A percentile compares a stretch with the other conserved stretches of the same genome.
Evolutionary conservation across 1,284 basidiomycete genomes (phyloP).

Genomic region (Ceratobasidium theobromae): DNA sequence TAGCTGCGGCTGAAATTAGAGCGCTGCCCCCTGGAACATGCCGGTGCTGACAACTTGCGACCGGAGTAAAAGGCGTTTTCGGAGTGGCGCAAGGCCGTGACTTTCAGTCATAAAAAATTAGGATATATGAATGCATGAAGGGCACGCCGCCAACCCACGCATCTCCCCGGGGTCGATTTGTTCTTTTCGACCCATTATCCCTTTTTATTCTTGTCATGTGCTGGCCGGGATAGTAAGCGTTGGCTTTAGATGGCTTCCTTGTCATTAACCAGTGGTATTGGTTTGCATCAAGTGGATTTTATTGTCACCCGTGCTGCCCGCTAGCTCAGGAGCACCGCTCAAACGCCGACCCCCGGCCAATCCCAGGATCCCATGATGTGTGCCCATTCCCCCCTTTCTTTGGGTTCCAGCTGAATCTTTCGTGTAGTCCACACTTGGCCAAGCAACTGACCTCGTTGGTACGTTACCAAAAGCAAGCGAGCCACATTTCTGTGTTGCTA

Average conservation of each 20-base stretch:
- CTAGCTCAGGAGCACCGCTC: not conserved
- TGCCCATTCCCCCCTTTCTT: not conserved
- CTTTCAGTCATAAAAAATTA: not conserved
- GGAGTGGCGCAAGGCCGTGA: not conserved
- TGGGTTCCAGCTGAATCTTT: not conserved
- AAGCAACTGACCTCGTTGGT: not conserved
- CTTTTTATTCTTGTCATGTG: not conserved
- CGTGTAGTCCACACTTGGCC: not conserved
- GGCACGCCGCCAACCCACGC: too few relatives aligned
- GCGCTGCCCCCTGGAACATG: not conserved
- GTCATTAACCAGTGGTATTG: too few relatives aligned
- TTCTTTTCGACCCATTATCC: not conserved
- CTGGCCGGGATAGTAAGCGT: conserved; percentile 2
- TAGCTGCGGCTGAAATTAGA: not conserved
- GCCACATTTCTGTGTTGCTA: not conserved
- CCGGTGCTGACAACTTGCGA: not conserved
- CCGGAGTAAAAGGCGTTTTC: not conserved
- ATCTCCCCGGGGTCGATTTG: too few relatives aligned
- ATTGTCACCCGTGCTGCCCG: not conserved
- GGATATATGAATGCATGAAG: not conserved
- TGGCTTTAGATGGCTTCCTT: not conserved
- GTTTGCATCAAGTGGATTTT: not conserved
- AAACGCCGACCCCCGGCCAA: not conserved
- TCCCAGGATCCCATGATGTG: not conserved
- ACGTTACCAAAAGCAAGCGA: not conserved